Base-by-base conservation (phyloP, 495 filamentous ascomycete species). In the Podospora tetraspora region DNA sequence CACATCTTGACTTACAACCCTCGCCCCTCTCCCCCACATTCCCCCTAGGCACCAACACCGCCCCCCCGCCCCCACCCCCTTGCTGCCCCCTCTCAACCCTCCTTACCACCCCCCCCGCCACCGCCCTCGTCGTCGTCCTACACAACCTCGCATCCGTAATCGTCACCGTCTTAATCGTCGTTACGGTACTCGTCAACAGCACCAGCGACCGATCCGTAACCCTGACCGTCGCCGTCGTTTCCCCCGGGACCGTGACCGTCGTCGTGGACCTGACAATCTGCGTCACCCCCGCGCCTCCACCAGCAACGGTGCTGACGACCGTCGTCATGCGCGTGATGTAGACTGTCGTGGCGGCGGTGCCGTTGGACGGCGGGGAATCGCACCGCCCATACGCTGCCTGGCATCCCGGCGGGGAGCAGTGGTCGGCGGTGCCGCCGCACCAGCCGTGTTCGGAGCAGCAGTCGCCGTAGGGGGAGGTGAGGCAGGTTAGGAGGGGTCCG, bases 351-450 rank as follows among this genome's bases (percentile, higher is more conserved):
- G 24, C 58, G 1, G 34, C 29, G 1, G 43, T 83, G 84, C 58
- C 37, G 34, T 43, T 43, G 3, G 34, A 43, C 0, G 34, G 12
- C 12, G 34, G 34, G 34, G 34, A 4, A 3, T 59, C 66, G 67
- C 86, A 88, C 62, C 77, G 79, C 6, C 86, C 85, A 63, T 82
- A 83, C 25, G 78, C 75, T 11, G 79, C 69, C 27, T 82, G 79
- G 64, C 86, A 89, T 9, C 80, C 84, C 1, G 43, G 43, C 19
- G 66, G 68, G 25, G 82, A 83, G 70, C 86, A 88, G 71, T 85
- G 80, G 25, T 77, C 74, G 9, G 77, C 79, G 0, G 81, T 81
- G 61, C 80, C 81, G 9, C 85, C 85, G 74, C 84, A 88, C 63
- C 72, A 78, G 30, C 80, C 78, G 65, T 79, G 71, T 68, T 74